A percentile compares a stretch with the other conserved stretches of the same genome.
Conservation (phyloP, 2,329 filamentous ascomycete species). For the Stemphylium beticola region DNA sequence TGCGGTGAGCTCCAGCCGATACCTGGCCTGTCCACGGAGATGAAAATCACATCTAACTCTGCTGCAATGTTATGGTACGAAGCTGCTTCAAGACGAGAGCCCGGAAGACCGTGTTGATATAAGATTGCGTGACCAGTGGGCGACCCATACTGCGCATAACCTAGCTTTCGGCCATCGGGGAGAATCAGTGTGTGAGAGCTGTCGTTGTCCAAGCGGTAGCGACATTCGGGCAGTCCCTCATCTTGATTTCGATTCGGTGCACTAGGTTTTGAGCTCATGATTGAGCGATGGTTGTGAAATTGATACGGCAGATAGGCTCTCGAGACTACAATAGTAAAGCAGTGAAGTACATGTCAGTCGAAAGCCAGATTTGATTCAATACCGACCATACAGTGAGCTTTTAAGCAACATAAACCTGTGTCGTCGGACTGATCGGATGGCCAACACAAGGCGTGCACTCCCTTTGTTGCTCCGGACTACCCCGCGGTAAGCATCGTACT, state of each 20-base stretch:
- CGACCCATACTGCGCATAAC: constrained; percentile 44
- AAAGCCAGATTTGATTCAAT: neutral
- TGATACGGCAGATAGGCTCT: no score
- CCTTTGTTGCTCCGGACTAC: neutral
- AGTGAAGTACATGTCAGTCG: no score
- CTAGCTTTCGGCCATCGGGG: constrained; percentile 45
- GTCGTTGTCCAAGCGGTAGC: constrained; percentile 30
- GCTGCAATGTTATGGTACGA: constrained; percentile 27
- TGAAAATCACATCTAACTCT: constrained; percentile 33
- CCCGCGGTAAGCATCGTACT: neutral
- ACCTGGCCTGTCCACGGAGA: constrained; percentile 36
- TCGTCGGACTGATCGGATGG: neutral
- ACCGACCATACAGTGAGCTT: neutral
- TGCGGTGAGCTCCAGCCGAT: constrained; percentile 37
- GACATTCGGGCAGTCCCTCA: neutral
- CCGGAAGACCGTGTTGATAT: constrained; percentile 40
- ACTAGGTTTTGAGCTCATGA: neutral
- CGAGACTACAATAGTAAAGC: no score
- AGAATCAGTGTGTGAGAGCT: constrained; percentile 40
- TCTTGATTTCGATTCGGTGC: neutral
- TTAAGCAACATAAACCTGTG: neutral
- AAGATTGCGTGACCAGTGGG: constrained; percentile 34
- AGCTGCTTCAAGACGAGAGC: constrained; percentile 39
- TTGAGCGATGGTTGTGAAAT: no score
- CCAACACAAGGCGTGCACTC: neutral